A percentile compares a stretch with the other conserved stretches of the same genome.
Evolutionary conservation across 2,329 filamentous ascomycete species (phyloP).

Genomic region (Colletotrichum endophyticum): DNA sequence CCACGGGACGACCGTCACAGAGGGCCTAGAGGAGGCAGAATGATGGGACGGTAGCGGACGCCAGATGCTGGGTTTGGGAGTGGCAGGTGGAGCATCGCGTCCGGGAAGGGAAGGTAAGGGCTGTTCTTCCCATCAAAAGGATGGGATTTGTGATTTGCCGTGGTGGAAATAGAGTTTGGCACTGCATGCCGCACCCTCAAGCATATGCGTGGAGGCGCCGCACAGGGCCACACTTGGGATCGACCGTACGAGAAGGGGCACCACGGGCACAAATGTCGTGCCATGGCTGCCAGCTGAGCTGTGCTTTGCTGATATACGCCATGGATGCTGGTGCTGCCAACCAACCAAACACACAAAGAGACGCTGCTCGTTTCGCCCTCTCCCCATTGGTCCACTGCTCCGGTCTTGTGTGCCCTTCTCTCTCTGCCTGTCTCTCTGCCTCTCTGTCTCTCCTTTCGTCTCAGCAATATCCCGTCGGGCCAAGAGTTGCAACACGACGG

Average conservation of each 20-base stretch:
- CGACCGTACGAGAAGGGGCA: neutral
- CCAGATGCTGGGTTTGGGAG: no score
- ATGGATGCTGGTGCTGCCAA: neutral
- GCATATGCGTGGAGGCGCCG: neutral
- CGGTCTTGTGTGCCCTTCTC: neutral
- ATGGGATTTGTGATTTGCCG: constrained; percentile 11
- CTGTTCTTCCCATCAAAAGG: neutral
- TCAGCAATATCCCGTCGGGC: neutral
- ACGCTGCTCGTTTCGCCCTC: neutral
- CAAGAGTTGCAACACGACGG: neutral
- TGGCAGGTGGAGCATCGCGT: neutral
- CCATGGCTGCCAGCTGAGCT: neutral
- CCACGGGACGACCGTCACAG: neutral
- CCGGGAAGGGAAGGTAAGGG: neutral
- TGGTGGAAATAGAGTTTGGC: neutral
- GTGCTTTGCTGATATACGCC: neutral
- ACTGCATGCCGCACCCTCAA: neutral
- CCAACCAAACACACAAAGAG: neutral
- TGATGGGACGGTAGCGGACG: neutral
- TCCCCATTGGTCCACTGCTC: neutral
- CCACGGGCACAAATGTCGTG: neutral
- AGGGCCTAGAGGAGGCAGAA: neutral
- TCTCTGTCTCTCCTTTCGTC: neutral
- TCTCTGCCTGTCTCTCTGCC: neutral
- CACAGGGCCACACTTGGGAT: neutral